phyloP scores from a whole-genome alignment of 2,329 filamentous ascomycete species.

The Fusarium sp. region DNA sequence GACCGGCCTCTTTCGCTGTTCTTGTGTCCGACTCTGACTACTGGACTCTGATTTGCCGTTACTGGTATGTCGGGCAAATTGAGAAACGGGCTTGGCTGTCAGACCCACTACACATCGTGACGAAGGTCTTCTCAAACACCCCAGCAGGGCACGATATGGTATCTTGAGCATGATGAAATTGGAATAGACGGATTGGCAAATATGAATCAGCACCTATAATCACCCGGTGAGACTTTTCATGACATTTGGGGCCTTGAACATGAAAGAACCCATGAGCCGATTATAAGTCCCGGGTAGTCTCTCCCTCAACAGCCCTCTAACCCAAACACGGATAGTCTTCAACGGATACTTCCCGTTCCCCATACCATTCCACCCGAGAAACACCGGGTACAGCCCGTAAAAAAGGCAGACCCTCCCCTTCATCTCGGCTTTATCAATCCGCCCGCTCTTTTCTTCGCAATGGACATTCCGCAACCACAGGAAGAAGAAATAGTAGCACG shows the following conservation, averaged over 20 bases:
- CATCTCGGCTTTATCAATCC: neutral
- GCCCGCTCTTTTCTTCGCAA: neutral
- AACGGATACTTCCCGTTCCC: neutral
- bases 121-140: no score
- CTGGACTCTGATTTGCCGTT: fast-evolving
- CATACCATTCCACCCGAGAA: neutral
- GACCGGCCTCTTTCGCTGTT: neutral
- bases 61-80: fast-evolving
- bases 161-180: neutral
- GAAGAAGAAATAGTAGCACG: neutral
- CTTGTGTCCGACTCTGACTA: fast-evolving
- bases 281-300: neutral
- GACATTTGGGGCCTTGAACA: neutral
- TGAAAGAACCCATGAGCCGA: neutral
- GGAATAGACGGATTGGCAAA: fast-evolving
- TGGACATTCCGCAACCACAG: neutral
- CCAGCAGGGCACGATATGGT: neutral
- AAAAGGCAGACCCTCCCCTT: neutral
- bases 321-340: neutral
- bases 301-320: fast-evolving
- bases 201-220: fast-evolving
- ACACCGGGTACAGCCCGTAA: constrained; percentile 3
- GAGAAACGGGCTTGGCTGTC: fast-evolving
- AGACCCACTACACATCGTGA: neutral
- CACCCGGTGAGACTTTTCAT: fast-evolving